Evolutionary conservation across 2,329 filamentous ascomycete species (phyloP).

Genomic region (Teratosphaeria zuluensis): DNA sequence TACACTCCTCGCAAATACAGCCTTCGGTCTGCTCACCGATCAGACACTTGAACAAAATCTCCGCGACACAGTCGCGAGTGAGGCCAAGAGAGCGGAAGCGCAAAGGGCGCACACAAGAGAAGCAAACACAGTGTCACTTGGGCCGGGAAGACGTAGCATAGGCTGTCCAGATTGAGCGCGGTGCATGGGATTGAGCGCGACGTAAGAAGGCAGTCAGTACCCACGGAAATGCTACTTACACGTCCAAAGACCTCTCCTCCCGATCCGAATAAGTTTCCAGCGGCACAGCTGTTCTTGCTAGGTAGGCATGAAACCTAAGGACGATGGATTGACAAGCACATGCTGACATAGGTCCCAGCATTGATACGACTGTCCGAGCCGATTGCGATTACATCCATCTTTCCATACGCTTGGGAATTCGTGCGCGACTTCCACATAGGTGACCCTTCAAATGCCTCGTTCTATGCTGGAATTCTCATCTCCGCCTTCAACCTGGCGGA

Average conservation of each 20-base stretch:
- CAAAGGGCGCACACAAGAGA: background rate
- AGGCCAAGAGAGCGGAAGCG: background rate
- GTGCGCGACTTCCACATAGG: slow-evolving; percentile 68
- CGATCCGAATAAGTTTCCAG: slow-evolving; percentile 67
- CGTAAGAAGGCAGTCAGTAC: slow-evolving; percentile 13
- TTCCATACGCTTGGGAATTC: slow-evolving; percentile 81
- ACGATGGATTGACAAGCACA: background rate
- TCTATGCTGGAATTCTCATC: slow-evolving; percentile 80
- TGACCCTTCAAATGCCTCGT: slow-evolving; percentile 65
- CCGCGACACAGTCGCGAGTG: background rate
- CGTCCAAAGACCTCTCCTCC: slow-evolving; percentile 42
- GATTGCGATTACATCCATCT: slow-evolving; percentile 86
- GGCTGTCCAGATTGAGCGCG: background rate
- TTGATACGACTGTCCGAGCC: slow-evolving; percentile 89
- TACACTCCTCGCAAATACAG: background rate
- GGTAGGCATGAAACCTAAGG: slow-evolving; percentile 46
- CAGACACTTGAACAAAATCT: background rate
- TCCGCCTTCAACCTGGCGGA: slow-evolving; percentile 78
- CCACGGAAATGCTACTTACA: slow-evolving; percentile 46
- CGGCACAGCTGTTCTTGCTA: slow-evolving; percentile 70
- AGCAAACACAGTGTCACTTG: background rate
- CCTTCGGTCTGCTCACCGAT: background rate
- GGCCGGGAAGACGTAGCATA: background rate
- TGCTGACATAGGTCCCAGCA: slow-evolving; percentile 41
- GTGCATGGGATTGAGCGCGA: slow-evolving; percentile 2